Base-by-base conservation (phyloP, 495 filamentous ascomycete genomes). In the Amniculicola lignicola region DNA sequence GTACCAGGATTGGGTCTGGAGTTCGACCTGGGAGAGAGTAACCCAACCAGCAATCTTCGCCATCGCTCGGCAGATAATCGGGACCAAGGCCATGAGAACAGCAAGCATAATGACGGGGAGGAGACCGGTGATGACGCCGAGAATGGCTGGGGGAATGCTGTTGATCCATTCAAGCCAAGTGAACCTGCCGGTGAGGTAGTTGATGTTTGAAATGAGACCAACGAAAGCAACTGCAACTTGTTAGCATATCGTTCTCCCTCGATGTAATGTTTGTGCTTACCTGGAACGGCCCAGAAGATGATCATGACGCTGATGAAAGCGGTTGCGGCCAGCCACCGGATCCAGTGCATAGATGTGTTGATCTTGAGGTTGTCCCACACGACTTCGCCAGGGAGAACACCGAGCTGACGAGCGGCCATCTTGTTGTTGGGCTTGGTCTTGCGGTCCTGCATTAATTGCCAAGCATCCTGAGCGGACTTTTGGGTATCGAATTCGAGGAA, bases 261-360 rank as follows among this genome's bases (percentile, higher is more conserved):
- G 23, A 24, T 5, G 16, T 36, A 28, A 16, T 1, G 2, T 4
- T 21, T 2, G 21, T 40, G 27, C 22, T 25, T 50, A 57, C 54
- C 54, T 2, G 93, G 93, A 54, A 98, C 88, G 3, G 90, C 87
- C 90, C 90, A 97, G 79, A 98, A 96, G 65, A 98, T 78, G 66
- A 97, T 89, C 71, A 96, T 70, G 18, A 78, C 87, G 22, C 72
- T 67, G 47, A 96, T 83, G 68, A 92, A 87, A 41, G 75, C 81
- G 38, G 84, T 72, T 10, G 88, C 86, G 12, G 74, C 78, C 47
- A 85, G 78, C 68, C 83, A 76, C 40, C 90, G 87, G 39, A 94
- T 39, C 58, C 51, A 61, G 37, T 61, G 58, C 51, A 55, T 51
- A 3, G 58, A 15, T 12, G 47, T 27, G 18, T 51, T 40, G 63